A percentile compares a stretch with the other conserved stretches of the same genome.
Conservation (phyloP, 2,329 filamentous ascomycete species). For the Pseudocercospora pini-densiflorae region DNA sequence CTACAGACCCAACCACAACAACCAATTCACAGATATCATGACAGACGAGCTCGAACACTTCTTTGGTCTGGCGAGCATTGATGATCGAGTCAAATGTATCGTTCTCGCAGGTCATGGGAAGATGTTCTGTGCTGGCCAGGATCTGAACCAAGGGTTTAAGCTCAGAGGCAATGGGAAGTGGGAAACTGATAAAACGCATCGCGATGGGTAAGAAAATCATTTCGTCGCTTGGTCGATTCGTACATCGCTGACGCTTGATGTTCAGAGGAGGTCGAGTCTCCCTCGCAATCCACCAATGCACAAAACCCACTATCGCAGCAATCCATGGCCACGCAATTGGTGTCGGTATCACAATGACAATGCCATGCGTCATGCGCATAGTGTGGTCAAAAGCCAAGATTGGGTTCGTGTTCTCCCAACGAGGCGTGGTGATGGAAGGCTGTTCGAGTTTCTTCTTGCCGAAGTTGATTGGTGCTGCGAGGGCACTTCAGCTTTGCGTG, state of each 20-base stretch:
- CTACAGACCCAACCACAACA: constrained; percentile 25
- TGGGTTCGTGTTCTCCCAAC: constrained; percentile 30
- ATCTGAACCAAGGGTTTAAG: constrained; percentile 30
- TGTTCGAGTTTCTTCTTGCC: constrained; percentile 31
- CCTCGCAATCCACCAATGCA: constrained; percentile 29
- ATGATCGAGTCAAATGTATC: constrained; percentile 27
- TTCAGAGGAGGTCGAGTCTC: constrained; percentile 26
- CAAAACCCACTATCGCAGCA: constrained; percentile 29
- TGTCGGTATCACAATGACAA: constrained; percentile 30
- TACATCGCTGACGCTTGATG: constrained; percentile 7
- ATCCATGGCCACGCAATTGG: constrained; percentile 30
- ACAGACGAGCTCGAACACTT: constrained; percentile 31
- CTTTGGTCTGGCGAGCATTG: constrained; percentile 28
- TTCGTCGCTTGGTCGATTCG: background rate
- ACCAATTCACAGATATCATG: constrained; percentile 32
- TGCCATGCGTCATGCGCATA: constrained; percentile 24
- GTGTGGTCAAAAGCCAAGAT: constrained; percentile 29
- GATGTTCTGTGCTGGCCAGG: constrained; percentile 30
- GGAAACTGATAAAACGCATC: constrained; percentile 30
- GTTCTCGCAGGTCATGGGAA: constrained; percentile 27
- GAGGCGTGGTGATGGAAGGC: constrained; percentile 28
- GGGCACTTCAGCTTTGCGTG: constrained; percentile 24
- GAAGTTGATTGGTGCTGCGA: constrained; percentile 22
- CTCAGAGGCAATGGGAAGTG: constrained; percentile 26
- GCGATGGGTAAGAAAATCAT: constrained; percentile 23